These are phyloP conservation scores for Mucor irregularis DNA, from an alignment of 371 early-diverging fungal genomes.

Conservation along the genomic window DNA sequence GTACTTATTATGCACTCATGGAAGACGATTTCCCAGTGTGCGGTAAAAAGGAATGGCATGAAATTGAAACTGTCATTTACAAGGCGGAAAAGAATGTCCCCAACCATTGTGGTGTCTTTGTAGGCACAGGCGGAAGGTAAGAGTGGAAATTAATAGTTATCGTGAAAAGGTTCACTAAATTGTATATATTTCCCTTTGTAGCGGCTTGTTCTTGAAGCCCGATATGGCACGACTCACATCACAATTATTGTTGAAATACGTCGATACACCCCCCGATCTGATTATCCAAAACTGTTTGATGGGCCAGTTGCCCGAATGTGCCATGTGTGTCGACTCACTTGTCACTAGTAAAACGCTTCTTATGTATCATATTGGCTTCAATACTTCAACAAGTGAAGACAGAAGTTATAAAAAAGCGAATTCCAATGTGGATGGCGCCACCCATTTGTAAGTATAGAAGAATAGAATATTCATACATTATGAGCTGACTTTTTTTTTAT, in stretches of 20 bases:
- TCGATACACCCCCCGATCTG: slow-evolving; percentile 54
- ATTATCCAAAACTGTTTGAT: slow-evolving; percentile 58
- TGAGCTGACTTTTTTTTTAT: too few relatives aligned
- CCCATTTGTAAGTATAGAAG: slow-evolving; percentile 64
- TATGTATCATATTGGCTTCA: slow-evolving; percentile 64
- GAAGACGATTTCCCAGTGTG: slow-evolving; percentile 70
- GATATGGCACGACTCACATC: slow-evolving; percentile 43
- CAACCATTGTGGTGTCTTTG: slow-evolving; percentile 62
- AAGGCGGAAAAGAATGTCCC: slow-evolving; percentile 44
- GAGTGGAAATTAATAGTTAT: neutral
- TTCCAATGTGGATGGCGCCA: slow-evolving; percentile 71
- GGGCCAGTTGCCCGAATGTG: slow-evolving; percentile 52
- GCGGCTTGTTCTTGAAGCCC: slow-evolving; percentile 56
- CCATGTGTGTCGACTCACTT: slow-evolving; percentile 32
- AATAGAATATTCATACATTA: too few relatives aligned
- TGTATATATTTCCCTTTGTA: slow-evolving; percentile 3
- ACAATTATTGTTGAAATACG: slow-evolving; percentile 40
- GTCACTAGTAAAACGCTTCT: slow-evolving; percentile 56
- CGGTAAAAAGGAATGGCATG: slow-evolving; percentile 50
- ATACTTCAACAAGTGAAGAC: slow-evolving; percentile 59
- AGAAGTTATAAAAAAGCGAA: slow-evolving; percentile 53
- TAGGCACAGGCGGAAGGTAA: slow-evolving; percentile 65
- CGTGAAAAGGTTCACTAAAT: too few relatives aligned
- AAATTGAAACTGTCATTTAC: slow-evolving; percentile 55
- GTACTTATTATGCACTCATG: slow-evolving; percentile 53